phyloP scores from a whole-genome alignment of 1,139 yeast genomes.

The Scheffersomyces cryptocercus region DNA sequence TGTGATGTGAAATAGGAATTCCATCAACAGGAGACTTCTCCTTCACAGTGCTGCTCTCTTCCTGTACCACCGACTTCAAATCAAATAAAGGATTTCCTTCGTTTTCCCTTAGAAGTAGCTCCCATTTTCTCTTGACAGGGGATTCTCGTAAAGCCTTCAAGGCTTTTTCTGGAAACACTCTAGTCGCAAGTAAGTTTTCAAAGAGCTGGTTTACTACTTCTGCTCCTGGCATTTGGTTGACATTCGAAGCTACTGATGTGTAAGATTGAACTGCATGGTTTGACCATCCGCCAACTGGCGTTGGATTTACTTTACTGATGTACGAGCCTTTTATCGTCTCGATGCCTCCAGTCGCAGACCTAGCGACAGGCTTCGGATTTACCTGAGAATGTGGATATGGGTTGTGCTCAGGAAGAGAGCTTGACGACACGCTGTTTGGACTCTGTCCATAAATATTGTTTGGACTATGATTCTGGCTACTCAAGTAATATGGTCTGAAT shows the following conservation, averaged over 20 bases:
- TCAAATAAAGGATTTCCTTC: slow-evolving; percentile 42
- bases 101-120: slow-evolving; percentile 42
- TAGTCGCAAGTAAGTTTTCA: slow-evolving; percentile 36
- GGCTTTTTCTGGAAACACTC: slow-evolving; percentile 42
- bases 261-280: slow-evolving; percentile 32
- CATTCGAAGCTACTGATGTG: slow-evolving; percentile 30
- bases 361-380: background rate
- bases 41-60: slow-evolving; percentile 4
- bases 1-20: background rate
- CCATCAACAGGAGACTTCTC: too few species aligned
- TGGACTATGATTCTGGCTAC: background rate
- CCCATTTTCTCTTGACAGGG: slow-evolving; percentile 46
- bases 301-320: background rate
- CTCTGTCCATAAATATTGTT: background rate
- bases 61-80: slow-evolving; percentile 20
- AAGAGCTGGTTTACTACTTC: slow-evolving; percentile 41
- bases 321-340: background rate
- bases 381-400: background rate
- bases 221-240: slow-evolving; percentile 37
- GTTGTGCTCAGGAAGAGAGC: slow-evolving; percentile 9
- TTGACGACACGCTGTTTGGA: slow-evolving; percentile 1
- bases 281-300: slow-evolving; percentile 4
- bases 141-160: slow-evolving; percentile 30
- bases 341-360: background rate
- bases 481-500: slow-evolving; percentile 5